Evolutionary conservation across 202 grass and related monocot species (phyloP).

Genomic region (Hordeum pubiflorum): DNA sequence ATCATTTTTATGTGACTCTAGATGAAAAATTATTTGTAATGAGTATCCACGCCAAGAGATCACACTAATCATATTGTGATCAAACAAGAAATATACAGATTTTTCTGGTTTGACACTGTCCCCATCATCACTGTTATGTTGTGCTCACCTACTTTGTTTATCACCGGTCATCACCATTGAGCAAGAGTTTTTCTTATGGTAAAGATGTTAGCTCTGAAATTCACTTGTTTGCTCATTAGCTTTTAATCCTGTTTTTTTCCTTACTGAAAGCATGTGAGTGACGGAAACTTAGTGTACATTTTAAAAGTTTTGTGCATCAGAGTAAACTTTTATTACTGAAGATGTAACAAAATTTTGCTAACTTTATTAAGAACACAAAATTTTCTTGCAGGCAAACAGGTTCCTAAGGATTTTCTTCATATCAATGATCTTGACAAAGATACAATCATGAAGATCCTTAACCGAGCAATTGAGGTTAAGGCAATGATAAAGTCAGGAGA

Average conservation of each 20-base stretch:
- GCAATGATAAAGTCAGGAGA: constrained; percentile 80
- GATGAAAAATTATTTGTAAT: background rate
- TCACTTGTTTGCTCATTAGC: background rate
- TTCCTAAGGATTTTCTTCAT: constrained; percentile 79
- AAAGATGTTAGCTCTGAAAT: background rate
- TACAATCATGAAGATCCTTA: constrained; percentile 79
- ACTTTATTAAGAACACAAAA: background rate
- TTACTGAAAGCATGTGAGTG: background rate
- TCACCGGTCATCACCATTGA: background rate
- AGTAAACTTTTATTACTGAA: background rate
- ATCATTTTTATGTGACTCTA: background rate
- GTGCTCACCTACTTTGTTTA: background rate
- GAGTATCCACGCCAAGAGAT: background rate
- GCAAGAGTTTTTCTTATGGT: background rate
- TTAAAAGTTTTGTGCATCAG: background rate
- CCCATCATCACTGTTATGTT: background rate
- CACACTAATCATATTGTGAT: background rate
- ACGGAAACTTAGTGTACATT: background rate
- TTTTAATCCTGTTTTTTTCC: background rate
- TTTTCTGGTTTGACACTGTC: background rate
- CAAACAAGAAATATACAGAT: background rate
- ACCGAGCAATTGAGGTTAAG: constrained; percentile 75
- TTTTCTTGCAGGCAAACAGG: constrained; percentile 45
- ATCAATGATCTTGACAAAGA: constrained; percentile 92
- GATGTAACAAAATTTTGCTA: background rate